phyloP scores from a whole-genome alignment of 1,284 basidiomycete species.

The Ceratobasidium sp. region DNA sequence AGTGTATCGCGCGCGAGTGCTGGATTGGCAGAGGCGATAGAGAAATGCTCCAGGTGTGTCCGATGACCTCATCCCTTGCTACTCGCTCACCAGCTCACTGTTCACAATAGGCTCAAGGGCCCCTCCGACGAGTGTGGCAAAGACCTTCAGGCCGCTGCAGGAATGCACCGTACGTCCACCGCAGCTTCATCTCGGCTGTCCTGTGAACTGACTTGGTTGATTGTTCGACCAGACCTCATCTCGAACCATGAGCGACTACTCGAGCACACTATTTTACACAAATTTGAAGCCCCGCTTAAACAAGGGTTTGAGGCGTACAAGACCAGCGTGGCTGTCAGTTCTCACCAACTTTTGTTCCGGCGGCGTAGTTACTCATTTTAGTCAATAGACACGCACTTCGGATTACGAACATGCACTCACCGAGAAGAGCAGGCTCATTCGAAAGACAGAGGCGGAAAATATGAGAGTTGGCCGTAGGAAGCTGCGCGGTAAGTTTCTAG shows the following conservation, averaged over 20 bases:
- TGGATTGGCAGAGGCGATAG: constrained; percentile 86
- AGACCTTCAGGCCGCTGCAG: constrained; percentile 16
- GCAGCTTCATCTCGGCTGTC: neutral
- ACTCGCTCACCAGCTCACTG: constrained; percentile 7
- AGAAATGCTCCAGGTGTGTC: constrained; percentile 80
- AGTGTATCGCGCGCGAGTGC: constrained; percentile 88
- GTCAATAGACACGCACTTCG: constrained; percentile 75
- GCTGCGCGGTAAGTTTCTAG: constrained; percentile 73
- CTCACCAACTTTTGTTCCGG: neutral
- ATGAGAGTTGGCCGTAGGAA: constrained; percentile 74
- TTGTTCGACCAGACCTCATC: constrained; percentile 68
- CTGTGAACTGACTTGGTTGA: constrained; percentile 50
- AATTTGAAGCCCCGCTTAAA: constrained; percentile 88
- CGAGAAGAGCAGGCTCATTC: constrained; percentile 86
- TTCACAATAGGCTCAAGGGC: constrained; percentile 72
- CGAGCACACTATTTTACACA: constrained; percentile 60
- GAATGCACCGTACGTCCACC: neutral
- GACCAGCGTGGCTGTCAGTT: constrained; percentile 72
- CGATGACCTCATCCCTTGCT: constrained; percentile 19
- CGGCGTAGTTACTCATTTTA: constrained; percentile 37
- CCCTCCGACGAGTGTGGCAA: constrained; percentile 65
- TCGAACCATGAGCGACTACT: constrained; percentile 89
- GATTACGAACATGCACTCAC: constrained; percentile 81
- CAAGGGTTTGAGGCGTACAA: constrained; percentile 87
- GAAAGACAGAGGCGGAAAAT: constrained; percentile 88